Base-by-base conservation (phyloP, 768 basidiomycete species). In the Leccinum uliginosum region DNA sequence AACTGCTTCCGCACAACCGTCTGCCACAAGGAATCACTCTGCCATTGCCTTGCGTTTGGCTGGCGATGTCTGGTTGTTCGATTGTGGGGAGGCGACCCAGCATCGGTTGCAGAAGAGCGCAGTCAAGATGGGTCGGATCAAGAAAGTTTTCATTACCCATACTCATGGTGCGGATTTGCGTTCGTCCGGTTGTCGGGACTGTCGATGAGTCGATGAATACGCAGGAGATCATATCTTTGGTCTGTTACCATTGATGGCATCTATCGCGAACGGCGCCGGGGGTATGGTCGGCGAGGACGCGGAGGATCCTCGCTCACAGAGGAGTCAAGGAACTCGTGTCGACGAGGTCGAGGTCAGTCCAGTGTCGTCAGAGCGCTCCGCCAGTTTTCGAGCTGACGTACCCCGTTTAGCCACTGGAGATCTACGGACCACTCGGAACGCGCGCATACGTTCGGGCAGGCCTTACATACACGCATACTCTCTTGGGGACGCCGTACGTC, bases 81-180 rank as follows among this genome's bases (percentile, higher is more conserved):
- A 92, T 66, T 92, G 90, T 68, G 90, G 90, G 21, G 90, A 92
- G 71, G 89, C 84, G 14, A 91, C 90, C 3, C 90, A 91, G 63
- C 82, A 87, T 64, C 89, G 84, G 62, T 62, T 92, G 4, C 88
- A 91, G 70, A 83, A 80, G 67, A 88, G 86, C 59, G 62, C 54
- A 2, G 77, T 93, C n/a, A 88, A 83, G 70, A 87, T 91, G 84
- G 86, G 89, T 29, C 85, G 71, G 65, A 86, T 93, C 49, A 79
- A 81, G 57, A 92, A 91, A 70, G 82, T 95, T 26, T 93, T 93
- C 68, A 84, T 94, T 58, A 93, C 93, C 1, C 93, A 95, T 72
- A 88, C 88, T 0, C 93, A 94, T 73, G 91, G 92, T 90, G 55
- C 34, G 61, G 48, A 12, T 26, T 46, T 30, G 3, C 11, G 11